Evolutionary conservation across 163 green algal species (phyloP).

Genomic region (Coccomyxa subellipsoidea): DNA sequence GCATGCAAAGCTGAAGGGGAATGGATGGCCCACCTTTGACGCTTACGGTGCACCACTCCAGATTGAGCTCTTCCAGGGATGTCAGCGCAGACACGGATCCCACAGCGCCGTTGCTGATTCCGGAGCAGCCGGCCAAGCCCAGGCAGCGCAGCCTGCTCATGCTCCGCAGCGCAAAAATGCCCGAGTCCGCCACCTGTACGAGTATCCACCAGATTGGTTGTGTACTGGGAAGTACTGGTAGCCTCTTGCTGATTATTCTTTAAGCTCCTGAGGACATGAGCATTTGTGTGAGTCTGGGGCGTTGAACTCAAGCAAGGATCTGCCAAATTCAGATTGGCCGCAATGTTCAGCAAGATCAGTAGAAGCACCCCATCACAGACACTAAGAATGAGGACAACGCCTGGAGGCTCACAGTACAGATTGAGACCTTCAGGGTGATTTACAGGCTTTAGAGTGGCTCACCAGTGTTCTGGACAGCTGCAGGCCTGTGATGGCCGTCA

Average conservation of each 20-base stretch:
- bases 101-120: conserved; percentile 14
- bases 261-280: too few relatives aligned
- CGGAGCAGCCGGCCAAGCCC: conserved; percentile 4
- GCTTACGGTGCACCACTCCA: conserved; percentile 10
- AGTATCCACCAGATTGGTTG: not conserved
- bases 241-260: too few relatives aligned
- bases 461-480: conserved; percentile 22
- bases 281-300: too few relatives aligned
- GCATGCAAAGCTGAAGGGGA: not conserved
- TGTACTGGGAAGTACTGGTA: too few relatives aligned
- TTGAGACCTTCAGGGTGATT: too few relatives aligned
- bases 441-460: too few relatives aligned
- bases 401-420: too few relatives aligned
- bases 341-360: too few relatives aligned
- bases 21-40: not conserved
- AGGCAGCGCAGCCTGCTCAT: conserved; percentile 17
- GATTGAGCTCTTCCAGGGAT: conserved; percentile 8
- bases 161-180: not conserved
- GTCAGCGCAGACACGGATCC: not conserved
- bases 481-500: conserved; percentile 13
- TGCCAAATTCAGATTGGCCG: too few relatives aligned
- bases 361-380: too few relatives aligned
- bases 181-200: conserved; percentile 10
- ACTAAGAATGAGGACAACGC: too few relatives aligned
- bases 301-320: too few relatives aligned